Conservation (phyloP, 1,139 yeast species). For the Yamadazyma songkhlaensis region DNA sequence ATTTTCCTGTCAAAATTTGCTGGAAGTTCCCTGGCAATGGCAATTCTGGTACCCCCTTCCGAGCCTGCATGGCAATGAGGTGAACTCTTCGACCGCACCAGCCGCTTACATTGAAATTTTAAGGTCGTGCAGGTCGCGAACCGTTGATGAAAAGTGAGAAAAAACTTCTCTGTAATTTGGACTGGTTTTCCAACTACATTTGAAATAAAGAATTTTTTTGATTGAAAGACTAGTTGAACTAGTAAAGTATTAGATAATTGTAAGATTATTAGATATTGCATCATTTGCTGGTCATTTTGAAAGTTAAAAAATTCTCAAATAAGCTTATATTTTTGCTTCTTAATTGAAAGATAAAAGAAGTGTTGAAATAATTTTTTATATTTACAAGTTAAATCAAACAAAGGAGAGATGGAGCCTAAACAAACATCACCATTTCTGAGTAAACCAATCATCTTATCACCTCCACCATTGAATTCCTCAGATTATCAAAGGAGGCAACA, state of each 20-base stretch:
- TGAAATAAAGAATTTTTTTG: neutral
- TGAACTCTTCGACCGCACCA: neutral
- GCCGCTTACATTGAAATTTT: neutral
- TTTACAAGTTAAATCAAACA: too few relatives aligned
- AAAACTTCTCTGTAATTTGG: constrained; percentile 3
- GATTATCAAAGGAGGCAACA: constrained; percentile 32
- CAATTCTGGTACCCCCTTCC: too few relatives aligned
- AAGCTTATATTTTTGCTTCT: too few relatives aligned
- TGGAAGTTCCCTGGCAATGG: too few relatives aligned
- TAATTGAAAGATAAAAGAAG: too few relatives aligned
- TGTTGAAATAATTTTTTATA: too few relatives aligned
- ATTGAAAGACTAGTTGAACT: neutral
- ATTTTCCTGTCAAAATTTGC: too few relatives aligned
- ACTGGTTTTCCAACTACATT: constrained; percentile 2
- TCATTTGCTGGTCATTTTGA: too few relatives aligned
- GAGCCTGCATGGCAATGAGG: too few relatives aligned
- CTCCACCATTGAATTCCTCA: constrained; percentile 32
- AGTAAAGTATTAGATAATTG: neutral
- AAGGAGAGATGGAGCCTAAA: constrained; percentile 13
- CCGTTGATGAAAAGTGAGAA: constrained; percentile 5
- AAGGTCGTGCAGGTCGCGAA: constrained; percentile 1
- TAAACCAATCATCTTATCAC: constrained; percentile 41
- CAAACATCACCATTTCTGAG: constrained; percentile 13
- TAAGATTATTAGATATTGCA: too few relatives aligned
- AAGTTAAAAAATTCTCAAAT: too few relatives aligned